phyloP scores from a whole-genome alignment of 1,139 yeast genomes.

The Geotrichum aggregatum region DNA sequence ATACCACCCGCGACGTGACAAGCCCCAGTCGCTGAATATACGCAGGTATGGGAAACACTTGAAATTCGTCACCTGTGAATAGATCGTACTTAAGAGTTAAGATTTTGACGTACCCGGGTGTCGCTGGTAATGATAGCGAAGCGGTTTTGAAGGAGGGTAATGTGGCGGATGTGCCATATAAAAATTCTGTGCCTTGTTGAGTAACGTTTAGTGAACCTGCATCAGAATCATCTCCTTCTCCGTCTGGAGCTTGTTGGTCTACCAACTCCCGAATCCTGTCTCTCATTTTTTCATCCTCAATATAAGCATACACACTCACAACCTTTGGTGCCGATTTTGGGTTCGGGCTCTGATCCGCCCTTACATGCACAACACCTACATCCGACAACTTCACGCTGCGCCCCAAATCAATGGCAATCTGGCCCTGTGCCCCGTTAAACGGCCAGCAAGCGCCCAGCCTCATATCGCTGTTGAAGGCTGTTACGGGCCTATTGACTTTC shows the following conservation, averaged over 20 bases:
- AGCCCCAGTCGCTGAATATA: slow-evolving; percentile 23
- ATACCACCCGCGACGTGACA: slow-evolving; percentile 28
- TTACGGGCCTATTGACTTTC: slow-evolving; percentile 29
- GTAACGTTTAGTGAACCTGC: too few relatives aligned
- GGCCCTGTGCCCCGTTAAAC: slow-evolving; percentile 35
- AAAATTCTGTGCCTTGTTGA: too few relatives aligned
- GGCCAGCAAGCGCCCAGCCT: slow-evolving; percentile 40
- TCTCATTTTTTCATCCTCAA: slow-evolving; percentile 23
- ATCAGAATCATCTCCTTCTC: too few relatives aligned
- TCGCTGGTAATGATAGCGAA: not conserved
- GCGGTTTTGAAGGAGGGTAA: too few relatives aligned
- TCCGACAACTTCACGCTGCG: slow-evolving; percentile 30
- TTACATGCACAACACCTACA: slow-evolving; percentile 35
- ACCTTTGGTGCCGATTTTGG: slow-evolving; percentile 35
- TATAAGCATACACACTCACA: slow-evolving; percentile 34
- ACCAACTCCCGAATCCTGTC: too few relatives aligned
- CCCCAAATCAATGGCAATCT: slow-evolving; percentile 33
- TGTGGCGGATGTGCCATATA: too few relatives aligned
- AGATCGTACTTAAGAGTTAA: slow-evolving; percentile 33
- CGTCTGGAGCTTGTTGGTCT: too few relatives aligned
- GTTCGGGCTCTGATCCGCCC: slow-evolving; percentile 30
- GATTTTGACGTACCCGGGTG: slow-evolving; percentile 28
- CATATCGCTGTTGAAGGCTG: slow-evolving; percentile 30
- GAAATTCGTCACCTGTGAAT: slow-evolving; percentile 29
- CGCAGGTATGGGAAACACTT: slow-evolving; percentile 34